Evolutionary conservation across 768 basidiomycete species (phyloP).

Genomic region (Tylopilus sp.): DNA sequence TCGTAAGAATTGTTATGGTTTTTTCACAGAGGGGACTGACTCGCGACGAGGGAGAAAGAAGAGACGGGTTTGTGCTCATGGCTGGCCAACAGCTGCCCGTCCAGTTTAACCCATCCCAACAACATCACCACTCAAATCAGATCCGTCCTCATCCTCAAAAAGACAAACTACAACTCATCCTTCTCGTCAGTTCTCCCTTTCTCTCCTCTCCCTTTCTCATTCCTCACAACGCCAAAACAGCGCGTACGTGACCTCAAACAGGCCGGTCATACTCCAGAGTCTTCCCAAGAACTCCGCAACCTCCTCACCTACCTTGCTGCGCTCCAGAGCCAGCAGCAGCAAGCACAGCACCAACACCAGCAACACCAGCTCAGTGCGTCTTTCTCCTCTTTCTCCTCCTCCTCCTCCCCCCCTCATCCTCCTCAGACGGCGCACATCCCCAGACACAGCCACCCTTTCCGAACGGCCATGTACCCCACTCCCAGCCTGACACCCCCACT

Average conservation of each 20-base stretch:
- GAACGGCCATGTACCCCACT: constrained; percentile 48
- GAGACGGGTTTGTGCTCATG: constrained; percentile 8
- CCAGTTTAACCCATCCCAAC: constrained; percentile 24
- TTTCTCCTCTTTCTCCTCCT: neutral
- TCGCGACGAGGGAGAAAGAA: neutral
- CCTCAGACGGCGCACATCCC: constrained; percentile 25
- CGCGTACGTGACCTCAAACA: constrained; percentile 41
- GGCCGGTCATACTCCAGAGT: constrained; percentile 45
- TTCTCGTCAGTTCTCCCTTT: constrained; percentile 11
- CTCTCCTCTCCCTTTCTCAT: fast-evolving
- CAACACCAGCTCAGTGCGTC: constrained; percentile 33
- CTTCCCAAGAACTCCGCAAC: constrained; percentile 40
- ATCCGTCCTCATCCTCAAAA: constrained; percentile 18
- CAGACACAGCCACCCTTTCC: constrained; percentile 31
- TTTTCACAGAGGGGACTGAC: constrained; percentile 8
- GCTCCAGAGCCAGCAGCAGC: constrained; percentile 28
- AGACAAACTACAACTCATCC: constrained; percentile 25
- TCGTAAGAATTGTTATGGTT: constrained; percentile 10
- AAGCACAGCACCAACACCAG: constrained; percentile 27
- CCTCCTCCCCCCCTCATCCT: constrained; percentile 21
- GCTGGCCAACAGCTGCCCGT: constrained; percentile 25
- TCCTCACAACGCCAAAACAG: constrained; percentile 20
- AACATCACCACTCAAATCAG: neutral
- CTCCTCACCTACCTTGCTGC: constrained; percentile 38
- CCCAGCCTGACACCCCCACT: constrained; percentile 8